Base-by-base conservation (phyloP, 768 basidiomycete species). In the Lentinula boryana region DNA sequence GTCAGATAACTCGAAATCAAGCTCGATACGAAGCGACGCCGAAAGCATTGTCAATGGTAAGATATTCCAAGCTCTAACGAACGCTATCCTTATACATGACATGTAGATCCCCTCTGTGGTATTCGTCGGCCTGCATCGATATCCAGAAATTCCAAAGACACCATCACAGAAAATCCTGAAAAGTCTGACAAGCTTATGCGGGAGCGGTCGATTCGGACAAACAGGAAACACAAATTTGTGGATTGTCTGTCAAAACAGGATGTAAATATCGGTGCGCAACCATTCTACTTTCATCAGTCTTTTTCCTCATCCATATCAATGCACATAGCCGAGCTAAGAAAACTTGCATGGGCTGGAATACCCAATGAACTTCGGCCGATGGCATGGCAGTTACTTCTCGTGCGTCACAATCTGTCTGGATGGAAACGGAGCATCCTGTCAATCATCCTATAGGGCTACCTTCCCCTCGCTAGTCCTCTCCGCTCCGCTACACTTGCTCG, bases 291-390 rank as follows among this genome's bases (percentile, higher is more conserved):
- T 0, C 8, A 53, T 48, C 63, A 63, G 60, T 56, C 63, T 61
- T 31, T 8, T 23, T 32, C 15, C 35, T 32, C 53, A 32, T 21
- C 4, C 18, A 40, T 40, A 7, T 54, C 4, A 7, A 33, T 33
- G 6, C n/a, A 56, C 23, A 15, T 64, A 91, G 91, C 84, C 18
- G 91, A 93, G 70, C 78, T 99, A 63, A 82, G 95, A 52, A 94
- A 93, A 68, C 82, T 97, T 52, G 88, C 95, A 18, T 99, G 97
- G 97, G 88, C 89, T 55, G 97, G 97, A 23, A 90, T 98, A 27
- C 96, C 97, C 0, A 71, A 73, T 59, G 91, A 95, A 66, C 77
- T 99, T 31, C 83, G 97, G 43, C 93, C 94, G 0, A 83, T 97
- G 69, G 90, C 88, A 27, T 99, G 97, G 97, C 94, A 94, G 69